Percentiles rank a stretch among this genome's conserved stretches.
Conservation (phyloP, 2,329 filamentous ascomycete genomes). For the Penicillium aurantiogriseum region DNA sequence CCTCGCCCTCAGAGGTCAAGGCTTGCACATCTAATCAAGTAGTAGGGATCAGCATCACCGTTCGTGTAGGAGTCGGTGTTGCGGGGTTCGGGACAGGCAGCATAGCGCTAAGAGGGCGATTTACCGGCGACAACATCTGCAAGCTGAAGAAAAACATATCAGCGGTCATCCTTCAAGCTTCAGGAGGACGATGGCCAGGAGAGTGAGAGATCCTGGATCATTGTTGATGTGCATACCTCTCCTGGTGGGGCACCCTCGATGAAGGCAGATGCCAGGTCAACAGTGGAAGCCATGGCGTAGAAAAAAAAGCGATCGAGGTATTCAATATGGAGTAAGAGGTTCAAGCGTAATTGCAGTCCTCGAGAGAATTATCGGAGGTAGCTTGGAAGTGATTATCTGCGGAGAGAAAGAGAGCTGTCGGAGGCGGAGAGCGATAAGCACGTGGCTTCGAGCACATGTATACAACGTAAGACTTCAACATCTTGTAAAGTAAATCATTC, state of each 20-base stretch:
- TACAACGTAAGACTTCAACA: neutral
- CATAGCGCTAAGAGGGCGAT: constrained; percentile 17
- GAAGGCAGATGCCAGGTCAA: constrained; percentile 74
- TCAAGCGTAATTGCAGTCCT: neutral
- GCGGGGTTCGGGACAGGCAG: constrained; percentile 7
- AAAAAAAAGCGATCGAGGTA: neutral
- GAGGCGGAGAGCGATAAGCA: constrained; percentile 23
- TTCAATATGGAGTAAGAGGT: neutral
- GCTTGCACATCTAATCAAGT: constrained; percentile 74
- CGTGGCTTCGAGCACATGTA: constrained; percentile 11
- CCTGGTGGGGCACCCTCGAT: constrained; percentile 92
- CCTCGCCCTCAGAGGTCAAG: constrained; percentile 68
- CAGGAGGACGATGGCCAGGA: constrained; percentile 4
- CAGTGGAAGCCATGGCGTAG: constrained; percentile 43
- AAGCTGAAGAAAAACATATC: constrained; percentile 57
- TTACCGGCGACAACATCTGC: constrained; percentile 83
- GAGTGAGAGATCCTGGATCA: neutral
- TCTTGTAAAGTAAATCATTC: neutral
- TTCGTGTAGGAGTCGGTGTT: constrained; percentile 12
- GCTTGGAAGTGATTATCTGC: neutral
- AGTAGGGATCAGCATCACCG: constrained; percentile 17
- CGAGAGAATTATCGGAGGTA: neutral
- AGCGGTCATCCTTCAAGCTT: constrained; percentile 29
- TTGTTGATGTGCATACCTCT: constrained; percentile 63
- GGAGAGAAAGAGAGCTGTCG: constrained; percentile 20